Percentiles rank a stretch among this genome's conserved stretches.
Evolutionary conservation across 495 filamentous ascomycete species (phyloP).

Genomic region (Platismatia glauca): DNA sequence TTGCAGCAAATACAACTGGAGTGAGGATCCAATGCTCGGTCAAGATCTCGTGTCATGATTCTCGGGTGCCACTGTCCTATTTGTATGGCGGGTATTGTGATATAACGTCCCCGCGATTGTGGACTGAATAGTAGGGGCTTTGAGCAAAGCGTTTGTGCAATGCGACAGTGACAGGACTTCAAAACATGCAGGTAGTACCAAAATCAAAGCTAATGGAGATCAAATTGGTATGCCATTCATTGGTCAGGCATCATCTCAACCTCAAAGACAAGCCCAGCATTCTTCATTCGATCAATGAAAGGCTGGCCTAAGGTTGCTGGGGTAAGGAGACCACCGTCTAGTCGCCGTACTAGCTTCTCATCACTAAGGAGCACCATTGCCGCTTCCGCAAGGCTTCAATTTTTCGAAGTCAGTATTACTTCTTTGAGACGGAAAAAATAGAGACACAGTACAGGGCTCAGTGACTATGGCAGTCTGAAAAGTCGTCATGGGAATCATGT

Average conservation of each 20-base stretch:
- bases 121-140: background rate
- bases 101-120: background rate
- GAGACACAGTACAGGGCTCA: too few relatives aligned
- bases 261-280: constrained; percentile 27
- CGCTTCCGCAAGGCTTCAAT: constrained; percentile 57
- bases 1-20: background rate
- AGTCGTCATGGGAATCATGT: too few relatives aligned
- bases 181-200: background rate
- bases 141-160: background rate
- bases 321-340: constrained; percentile 67
- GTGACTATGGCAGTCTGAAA: too few relatives aligned
- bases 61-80: background rate
- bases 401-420: too few relatives aligned
- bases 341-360: constrained; percentile 45
- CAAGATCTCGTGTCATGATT: too few relatives aligned
- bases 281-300: constrained; percentile 61
- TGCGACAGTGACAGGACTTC: background rate
- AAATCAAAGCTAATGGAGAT: background rate
- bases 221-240: background rate
- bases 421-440: too few relatives aligned
- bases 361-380: constrained; percentile 62
- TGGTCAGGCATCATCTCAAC: constrained; percentile 16
- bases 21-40: background rate
- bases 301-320: constrained; percentile 73
- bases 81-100: background rate